Conservation (phyloP, 805 yeast species). For the Suhomyces emberorum region DNA sequence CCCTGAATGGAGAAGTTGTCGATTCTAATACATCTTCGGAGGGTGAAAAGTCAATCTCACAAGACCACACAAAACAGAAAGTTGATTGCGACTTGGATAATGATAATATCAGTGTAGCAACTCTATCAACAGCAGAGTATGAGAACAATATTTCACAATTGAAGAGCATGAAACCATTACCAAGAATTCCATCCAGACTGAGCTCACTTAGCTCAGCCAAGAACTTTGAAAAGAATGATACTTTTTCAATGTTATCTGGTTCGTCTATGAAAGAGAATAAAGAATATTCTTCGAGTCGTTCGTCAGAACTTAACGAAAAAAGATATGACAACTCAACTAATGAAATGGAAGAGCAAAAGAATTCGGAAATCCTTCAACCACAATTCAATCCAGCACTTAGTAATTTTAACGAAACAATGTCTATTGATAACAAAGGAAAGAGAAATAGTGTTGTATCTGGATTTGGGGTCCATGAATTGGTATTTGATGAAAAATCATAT, state of each 20-base stretch:
- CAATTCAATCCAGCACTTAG: no score
- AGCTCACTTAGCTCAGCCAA: background rate
- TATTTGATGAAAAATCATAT: constrained; percentile 34
- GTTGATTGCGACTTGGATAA: constrained; percentile 1
- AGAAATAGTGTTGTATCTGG: constrained; percentile 2
- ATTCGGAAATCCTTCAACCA: background rate
- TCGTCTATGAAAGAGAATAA: background rate
- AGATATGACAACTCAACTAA: background rate
- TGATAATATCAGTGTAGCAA: constrained; percentile 28
- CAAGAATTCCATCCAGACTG: constrained; percentile 8
- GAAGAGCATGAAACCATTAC: constrained; percentile 23
- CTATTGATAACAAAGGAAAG: background rate
- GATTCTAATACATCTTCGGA: background rate
- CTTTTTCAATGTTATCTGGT: background rate
- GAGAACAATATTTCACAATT: constrained; percentile 38
- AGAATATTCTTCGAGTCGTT: background rate
- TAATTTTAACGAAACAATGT: no score
- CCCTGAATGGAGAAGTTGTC: background rate
- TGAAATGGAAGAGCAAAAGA: background rate
- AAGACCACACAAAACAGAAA: background rate
- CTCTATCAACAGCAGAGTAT: constrained; percentile 38
- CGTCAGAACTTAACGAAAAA: background rate
- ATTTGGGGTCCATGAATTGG: constrained; percentile 23
- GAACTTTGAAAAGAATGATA: background rate
- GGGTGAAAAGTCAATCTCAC: background rate